Evolutionary conservation across 495 filamentous ascomycete species (phyloP).

Genomic region (Endocarpon pusillum): DNA sequence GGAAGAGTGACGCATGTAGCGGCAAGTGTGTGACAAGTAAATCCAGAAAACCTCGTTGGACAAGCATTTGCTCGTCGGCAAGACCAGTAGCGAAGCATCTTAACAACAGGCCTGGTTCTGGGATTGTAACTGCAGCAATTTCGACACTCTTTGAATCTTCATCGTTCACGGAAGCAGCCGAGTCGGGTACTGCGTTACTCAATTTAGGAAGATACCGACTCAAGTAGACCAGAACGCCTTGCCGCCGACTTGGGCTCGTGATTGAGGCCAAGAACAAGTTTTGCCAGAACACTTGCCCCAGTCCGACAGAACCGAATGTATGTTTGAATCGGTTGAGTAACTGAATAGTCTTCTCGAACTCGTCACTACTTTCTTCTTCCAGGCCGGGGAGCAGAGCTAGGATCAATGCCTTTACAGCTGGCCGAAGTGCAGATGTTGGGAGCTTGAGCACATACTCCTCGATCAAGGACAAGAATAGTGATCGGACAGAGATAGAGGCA

Average conservation of each 20-base stretch:
- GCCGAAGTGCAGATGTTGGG: conserved; percentile 51
- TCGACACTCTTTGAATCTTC: conserved; percentile 27
- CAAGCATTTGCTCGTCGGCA: conserved; percentile 74
- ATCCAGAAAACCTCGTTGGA: conserved; percentile 88
- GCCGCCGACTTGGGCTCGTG: conserved; percentile 64
- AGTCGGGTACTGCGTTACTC: conserved; percentile 24
- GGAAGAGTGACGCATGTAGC: conserved; percentile 69
- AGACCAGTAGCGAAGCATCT: conserved; percentile 82
- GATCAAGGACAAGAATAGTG: conserved; percentile 64
- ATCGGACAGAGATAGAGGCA: conserved; percentile 75
- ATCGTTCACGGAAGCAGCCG: conserved; percentile 13
- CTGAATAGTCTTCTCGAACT: conserved; percentile 75
- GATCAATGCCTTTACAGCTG: conserved; percentile 77
- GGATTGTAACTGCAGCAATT: conserved; percentile 72
- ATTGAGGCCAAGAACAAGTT: conserved; percentile 89
- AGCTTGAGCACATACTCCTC: conserved; percentile 63
- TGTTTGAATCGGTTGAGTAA: conserved; percentile 54
- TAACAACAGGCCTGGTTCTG: conserved; percentile 80
- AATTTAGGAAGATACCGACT: conserved; percentile 62
- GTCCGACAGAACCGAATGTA: conserved; percentile 33
- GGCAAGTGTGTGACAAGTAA: conserved; percentile 82
- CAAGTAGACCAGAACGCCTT: conserved; percentile 76
- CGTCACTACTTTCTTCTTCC: conserved; percentile 91
- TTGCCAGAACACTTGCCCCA: conserved; percentile 93
- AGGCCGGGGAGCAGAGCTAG: conserved; percentile 74